Percentiles rank a stretch among this genome's conserved stretches.
These are phyloP conservation scores for Porcisia deanei DNA, from an alignment of 208 protist species.

Conservation along the genomic window DNA sequence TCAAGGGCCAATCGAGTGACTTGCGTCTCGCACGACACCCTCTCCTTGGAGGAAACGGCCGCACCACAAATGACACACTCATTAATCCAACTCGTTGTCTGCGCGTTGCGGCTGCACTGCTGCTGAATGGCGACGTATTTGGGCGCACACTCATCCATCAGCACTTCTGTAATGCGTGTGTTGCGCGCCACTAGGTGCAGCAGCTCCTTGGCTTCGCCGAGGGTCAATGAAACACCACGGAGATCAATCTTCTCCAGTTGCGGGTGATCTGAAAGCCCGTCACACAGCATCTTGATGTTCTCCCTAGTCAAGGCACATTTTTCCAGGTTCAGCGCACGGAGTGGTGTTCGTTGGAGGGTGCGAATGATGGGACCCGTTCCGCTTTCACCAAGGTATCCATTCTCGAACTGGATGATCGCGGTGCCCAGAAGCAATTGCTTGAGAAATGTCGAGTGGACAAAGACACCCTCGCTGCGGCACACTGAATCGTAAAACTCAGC, in stretches of 20 bases:
- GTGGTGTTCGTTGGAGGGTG: slow-evolving; percentile 54
- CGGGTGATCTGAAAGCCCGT: slow-evolving; percentile 53
- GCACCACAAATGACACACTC: slow-evolving; percentile 59
- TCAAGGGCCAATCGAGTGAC: slow-evolving; percentile 25
- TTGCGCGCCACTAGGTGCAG: slow-evolving; percentile 61
- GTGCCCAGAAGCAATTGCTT: slow-evolving; percentile 51
- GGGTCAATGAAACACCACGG: slow-evolving; percentile 56
- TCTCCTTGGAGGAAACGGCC: slow-evolving; percentile 9
- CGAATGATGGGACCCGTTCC: slow-evolving; percentile 72
- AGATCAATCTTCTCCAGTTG: slow-evolving; percentile 76
- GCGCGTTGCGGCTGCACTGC: slow-evolving; percentile 64
- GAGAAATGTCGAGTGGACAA: slow-evolving; percentile 56
- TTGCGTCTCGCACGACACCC: slow-evolving; percentile 21
- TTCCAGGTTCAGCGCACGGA: slow-evolving; percentile 53
- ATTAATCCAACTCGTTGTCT: slow-evolving; percentile 27
- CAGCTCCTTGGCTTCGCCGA: slow-evolving; percentile 54
- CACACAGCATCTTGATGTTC: slow-evolving; percentile 52
- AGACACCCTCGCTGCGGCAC: slow-evolving; percentile 35
- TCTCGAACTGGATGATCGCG: slow-evolving; percentile 68
- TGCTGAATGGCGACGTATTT: slow-evolving; percentile 71
- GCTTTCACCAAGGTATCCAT: slow-evolving; percentile 78
- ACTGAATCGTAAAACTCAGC: slow-evolving; percentile 60
- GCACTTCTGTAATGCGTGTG: slow-evolving; percentile 51
- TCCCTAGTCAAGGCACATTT: slow-evolving; percentile 52
- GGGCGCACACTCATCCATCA: slow-evolving; percentile 61